Conservation (phyloP, 1,139 yeast species). For the Kurtzmaniella quercitrusa region DNA sequence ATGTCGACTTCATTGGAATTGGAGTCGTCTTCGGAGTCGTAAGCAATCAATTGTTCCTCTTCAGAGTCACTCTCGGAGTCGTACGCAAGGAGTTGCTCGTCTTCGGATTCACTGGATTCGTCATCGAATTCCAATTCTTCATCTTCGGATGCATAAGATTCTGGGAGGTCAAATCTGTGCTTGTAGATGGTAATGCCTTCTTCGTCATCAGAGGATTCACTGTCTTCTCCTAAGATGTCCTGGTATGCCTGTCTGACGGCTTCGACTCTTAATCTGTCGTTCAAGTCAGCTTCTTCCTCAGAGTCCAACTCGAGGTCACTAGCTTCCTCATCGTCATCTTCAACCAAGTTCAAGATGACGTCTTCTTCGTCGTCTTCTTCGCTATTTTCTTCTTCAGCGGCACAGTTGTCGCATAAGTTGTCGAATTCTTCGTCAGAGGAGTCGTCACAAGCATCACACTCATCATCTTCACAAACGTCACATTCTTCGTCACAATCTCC, state of each 20-base stretch:
- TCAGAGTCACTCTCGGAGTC: conserved; percentile 1
- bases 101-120: conserved; percentile 9
- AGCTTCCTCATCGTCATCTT: conserved; percentile 11
- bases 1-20: conserved; percentile 27
- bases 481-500: conserved; percentile 9
- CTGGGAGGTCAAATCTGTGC: conserved; percentile 40
- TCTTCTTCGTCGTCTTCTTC: conserved; percentile 21
- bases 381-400: conserved; percentile 6
- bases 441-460: conserved; percentile 12
- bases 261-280: conserved; percentile 35
- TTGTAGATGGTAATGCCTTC: conserved; percentile 45
- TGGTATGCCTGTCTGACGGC: conserved; percentile 37
- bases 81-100: conserved; percentile 11
- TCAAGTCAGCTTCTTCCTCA: conserved; percentile 29
- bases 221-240: conserved; percentile 26
- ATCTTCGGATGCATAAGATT: conserved; percentile 26
- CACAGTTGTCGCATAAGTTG: conserved; percentile 5
- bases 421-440: conserved; percentile 11
- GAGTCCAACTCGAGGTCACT: conserved; percentile 23
- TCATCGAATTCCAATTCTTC: conserved; percentile 18
- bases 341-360: conserved; percentile 31
- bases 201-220: conserved; percentile 17
- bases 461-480: conserved; percentile 12
- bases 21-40: conserved; percentile 27
- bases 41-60: conserved; percentile 18